A percentile compares a stretch with the other conserved stretches of the same genome.
These are phyloP conservation scores for Salix purpurea DNA, from an alignment of 345 rosid genomes.

Conservation along the genomic window DNA sequence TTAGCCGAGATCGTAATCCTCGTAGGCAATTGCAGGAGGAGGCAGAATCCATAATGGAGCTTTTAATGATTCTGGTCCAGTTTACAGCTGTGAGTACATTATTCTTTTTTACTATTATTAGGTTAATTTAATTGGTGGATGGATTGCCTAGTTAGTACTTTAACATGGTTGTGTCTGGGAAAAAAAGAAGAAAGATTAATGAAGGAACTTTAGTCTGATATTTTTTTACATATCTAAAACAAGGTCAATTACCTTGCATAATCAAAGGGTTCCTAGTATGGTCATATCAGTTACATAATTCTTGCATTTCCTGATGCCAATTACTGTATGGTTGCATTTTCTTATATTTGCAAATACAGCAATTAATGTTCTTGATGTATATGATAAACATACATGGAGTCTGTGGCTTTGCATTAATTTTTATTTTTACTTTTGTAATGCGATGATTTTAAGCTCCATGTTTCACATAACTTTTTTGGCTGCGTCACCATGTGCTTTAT, in stretches of 20 bases:
- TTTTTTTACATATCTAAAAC: not conserved
- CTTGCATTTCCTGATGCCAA: not conserved
- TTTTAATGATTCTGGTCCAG: conserved; percentile 68
- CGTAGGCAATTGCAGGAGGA: conserved; percentile 69
- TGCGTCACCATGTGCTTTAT: not conserved
- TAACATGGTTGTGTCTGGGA: not conserved
- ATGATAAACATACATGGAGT: not conserved
- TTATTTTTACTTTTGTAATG: not conserved
- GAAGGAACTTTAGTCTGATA: not conserved
- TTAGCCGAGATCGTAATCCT: conserved; percentile 40
- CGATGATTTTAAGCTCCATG: not conserved
- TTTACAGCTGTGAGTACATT: conserved; percentile 74
- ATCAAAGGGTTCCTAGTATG: not conserved
- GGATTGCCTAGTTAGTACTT: not conserved
- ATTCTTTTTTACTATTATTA: not conserved
- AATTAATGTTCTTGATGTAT: not conserved
- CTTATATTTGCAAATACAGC: not conserved
- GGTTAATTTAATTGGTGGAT: not conserved
- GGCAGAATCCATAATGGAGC: conserved; percentile 61
- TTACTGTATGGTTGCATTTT: not conserved
- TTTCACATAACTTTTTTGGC: not conserved
- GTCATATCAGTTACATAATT: not conserved
- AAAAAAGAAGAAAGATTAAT: too few species aligned
- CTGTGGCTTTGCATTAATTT: not conserved
- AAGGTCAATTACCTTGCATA: not conserved